Conservation (phyloP, 2,329 filamentous ascomycete genomes). For the Colletotrichum shisoi region DNA sequence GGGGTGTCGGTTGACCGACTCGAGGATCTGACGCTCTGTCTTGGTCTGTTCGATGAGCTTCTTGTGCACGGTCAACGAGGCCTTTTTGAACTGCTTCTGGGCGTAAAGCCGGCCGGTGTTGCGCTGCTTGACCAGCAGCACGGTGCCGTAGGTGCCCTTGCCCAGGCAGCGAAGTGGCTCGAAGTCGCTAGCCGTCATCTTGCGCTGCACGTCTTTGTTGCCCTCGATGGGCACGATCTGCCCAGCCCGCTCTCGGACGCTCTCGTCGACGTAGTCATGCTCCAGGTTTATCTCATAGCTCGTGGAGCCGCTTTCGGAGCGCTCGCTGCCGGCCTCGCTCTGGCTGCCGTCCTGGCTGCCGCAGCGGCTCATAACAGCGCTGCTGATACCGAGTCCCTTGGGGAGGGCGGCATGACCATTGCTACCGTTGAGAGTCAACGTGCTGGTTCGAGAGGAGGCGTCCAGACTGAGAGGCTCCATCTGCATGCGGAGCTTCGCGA, state of each 20-base stretch:
- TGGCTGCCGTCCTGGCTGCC: conserved; percentile 64
- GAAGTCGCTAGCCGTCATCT: conserved; percentile 93
- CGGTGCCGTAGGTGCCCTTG: conserved; percentile 95
- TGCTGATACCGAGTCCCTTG: conserved; percentile 54
- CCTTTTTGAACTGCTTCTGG: conserved; percentile 99
- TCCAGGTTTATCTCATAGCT: conserved; percentile 88
- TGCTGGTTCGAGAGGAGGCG: conserved; percentile 62
- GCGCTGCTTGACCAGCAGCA: conserved; percentile 89
- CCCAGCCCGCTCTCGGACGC: conserved; percentile 56
- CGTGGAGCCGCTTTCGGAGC: conserved; percentile 72
- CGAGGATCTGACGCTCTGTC: conserved; percentile 92
- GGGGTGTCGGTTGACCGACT: conserved; percentile 94
- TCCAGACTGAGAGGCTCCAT: conserved; percentile 79
- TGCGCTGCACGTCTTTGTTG: conserved; percentile 67
- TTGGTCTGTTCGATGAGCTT: conserved; percentile 96
- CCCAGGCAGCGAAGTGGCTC: conserved; percentile 89
- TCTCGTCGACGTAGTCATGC: conserved; percentile 81
- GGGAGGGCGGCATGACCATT: conserved; percentile 48
- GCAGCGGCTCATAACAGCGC: conserved; percentile 63
- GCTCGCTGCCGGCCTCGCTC: conserved; percentile 62
- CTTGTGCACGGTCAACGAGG: conserved; percentile 93
- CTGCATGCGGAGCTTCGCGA: conserved; percentile 82
- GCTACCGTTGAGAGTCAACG: conserved; percentile 63
- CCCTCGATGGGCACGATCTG: conserved; percentile 61
- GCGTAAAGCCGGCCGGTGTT: conserved; percentile 89